Base-by-base conservation (phyloP, 108 stramenopile genomes). In the Nitzschia inconspicua region DNA sequence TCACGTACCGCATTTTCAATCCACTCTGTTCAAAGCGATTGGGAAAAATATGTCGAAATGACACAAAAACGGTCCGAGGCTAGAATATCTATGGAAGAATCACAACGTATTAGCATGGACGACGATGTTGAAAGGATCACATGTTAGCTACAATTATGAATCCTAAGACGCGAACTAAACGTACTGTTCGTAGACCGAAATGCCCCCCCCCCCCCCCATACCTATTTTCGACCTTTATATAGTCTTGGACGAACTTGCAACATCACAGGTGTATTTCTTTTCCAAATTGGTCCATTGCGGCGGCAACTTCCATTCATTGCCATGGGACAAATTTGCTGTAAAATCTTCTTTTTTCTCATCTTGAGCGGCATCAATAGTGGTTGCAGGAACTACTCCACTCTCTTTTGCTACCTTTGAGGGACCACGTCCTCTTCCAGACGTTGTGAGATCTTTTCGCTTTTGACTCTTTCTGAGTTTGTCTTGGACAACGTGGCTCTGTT, bases 341-440 rank as follows among this genome's bases (percentile, higher is more conserved):
- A 11, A 16, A 16, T 13, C 47, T 11, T 23, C 22, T 11, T 52
- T 31, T 8, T 42, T 41, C 4, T 40, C 30, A 18, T 11, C 5
- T 18, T 24, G n/a, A 37, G 18, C 46, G 20, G 37, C 60, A 0
- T 53, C 52, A 14, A 7, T 32, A 1, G 11, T 23, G 16, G 56
- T 26, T 57, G 24, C 19, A 1, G 56, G 13, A 5, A 37, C 39
- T 24, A 4, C 5, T 24, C 3, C 44, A 1, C 18, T 25, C 4
- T 25, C 60, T 0, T 29, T 39, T 34, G 43, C 39, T 53, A 40
- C 23, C 49, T 31, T 43, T n/a, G 47, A 23, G 5, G 37, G 25
- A 57, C 56, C 60, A 79, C 22, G 72, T 37, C 13, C 78, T 68
- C 52, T 77, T 29, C 87, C 87, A 88, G 8, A 88, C 87, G n/a